Evolutionary conservation across 208 protist genomes (phyloP).

Genomic region (Leishmania mexicana): DNA sequence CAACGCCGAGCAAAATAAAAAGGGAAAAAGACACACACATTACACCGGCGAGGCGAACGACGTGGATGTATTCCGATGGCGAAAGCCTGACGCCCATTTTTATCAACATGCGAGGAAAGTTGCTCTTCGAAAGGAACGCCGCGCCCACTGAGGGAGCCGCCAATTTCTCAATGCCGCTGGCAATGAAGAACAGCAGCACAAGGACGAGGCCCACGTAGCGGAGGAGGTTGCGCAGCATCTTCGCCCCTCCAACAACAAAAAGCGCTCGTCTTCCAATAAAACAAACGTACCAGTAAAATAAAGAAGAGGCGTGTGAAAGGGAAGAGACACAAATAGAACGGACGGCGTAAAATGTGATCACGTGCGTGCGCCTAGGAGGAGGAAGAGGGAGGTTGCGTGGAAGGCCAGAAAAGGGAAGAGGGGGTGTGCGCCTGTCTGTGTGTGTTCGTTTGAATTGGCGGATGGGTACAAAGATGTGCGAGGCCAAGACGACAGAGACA

Average conservation of each 20-base stretch:
- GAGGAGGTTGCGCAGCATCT: conserved; percentile 47
- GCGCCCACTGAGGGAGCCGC: conserved; percentile 46
- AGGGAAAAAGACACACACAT: conserved; percentile 74
- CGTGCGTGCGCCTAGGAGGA: neutral
- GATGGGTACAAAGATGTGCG: neutral
- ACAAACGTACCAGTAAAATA: neutral
- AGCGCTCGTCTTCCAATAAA: neutral
- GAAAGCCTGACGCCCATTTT: conserved; percentile 24
- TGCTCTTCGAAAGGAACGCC: conserved; percentile 61
- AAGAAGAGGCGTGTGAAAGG: neutral
- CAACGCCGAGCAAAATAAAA: conserved; percentile 82
- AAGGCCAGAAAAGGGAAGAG: neutral
- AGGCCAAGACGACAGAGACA: neutral
- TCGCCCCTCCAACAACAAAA: neutral
- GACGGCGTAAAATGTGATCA: conserved; percentile 3
- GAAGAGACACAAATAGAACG: neutral
- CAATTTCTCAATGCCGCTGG: conserved; percentile 55
- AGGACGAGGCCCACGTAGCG: conserved; percentile 71
- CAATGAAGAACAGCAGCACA: conserved; percentile 61
- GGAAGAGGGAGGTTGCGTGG: neutral
- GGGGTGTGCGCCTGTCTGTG: neutral
- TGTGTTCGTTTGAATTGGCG: neutral
- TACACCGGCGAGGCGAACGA: conserved; percentile 60
- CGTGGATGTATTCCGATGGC: conserved; percentile 44
- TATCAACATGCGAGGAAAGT: conserved; percentile 60